Base-by-base conservation (phyloP, 192 early-diverging fungal genomes). In the Dimargaris cristalligena region DNA sequence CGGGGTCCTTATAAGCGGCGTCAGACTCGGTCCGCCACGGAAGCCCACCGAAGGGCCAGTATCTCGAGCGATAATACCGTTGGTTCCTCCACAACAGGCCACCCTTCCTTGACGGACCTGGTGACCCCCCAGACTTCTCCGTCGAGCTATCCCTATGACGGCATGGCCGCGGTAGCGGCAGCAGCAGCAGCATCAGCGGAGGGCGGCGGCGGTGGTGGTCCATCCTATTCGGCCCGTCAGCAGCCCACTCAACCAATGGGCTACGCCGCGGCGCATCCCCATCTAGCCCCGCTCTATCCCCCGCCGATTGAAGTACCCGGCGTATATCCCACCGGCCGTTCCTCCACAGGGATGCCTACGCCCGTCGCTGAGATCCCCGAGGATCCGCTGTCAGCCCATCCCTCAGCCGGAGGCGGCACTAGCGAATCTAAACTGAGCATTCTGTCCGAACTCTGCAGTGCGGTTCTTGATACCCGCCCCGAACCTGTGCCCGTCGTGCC, bases 1-100 rank as follows among this genome's bases (percentile, higher is more conserved):
- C 75, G 90, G 16, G 90, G 90, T 18, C 88, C 87, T 0, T 92
- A 90, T 60, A 89, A 89, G 61, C 55, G 55, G 22, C 55, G 55
- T 26, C 55, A 34, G 0, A 26, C 2, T 34, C 20, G 8, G 30
- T 2, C 50, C 30, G 50, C 14, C 20, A 3, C 23, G 2, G 50
- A 52, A 18, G 25, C 46, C 46, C 25, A 18, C 1, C 30, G 26
- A 26, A 11, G 23, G 23, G 50, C 23, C 6, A 23, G 23, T 14
- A 16, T 30, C 22, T 29, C 50, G 20, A 29, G 23, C 2, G 50
- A 30, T 26, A 26, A 14, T 1, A 52, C 23, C 23, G 25, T 30
- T 30, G 26, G 30, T 30, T 14, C 50, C 14, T 30, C 23, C 50
- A n/a, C n/a, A n/a, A n/a, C n/a, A n/a, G n/a, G n/a, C n/a, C n/a